Evolutionary conservation across 805 yeast species (phyloP), one percentile per base, ranked within the genome.

Genomic region (Vanderwaltozyma tropicalis): DNA sequence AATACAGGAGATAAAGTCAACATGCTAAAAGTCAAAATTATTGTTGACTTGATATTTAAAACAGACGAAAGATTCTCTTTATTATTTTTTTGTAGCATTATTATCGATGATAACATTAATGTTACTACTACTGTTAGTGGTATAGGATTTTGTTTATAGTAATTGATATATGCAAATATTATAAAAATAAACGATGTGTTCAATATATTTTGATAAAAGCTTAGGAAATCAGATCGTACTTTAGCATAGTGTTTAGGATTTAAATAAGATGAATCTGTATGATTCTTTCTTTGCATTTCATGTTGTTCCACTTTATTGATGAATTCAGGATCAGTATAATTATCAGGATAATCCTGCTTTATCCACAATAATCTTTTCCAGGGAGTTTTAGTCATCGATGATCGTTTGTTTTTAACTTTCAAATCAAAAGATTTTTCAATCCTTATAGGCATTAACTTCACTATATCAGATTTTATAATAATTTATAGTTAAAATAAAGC

Each of bases 301-400:
- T 51, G 43, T n/a, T 37, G 39, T n/a, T 41, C 38, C 13, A 48
- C 33, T 18, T 43, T 45, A 14, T 46, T 29, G n/a, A 88, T 66
- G 54, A 89, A 89, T 3, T 87, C 71, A 2, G 64, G 61, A 53
- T 87, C 94, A 1, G 95, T 89, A 61, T 84, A 85, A 59, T 88
- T 92, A 57, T 89, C 98, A 0, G 95, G 94, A 52, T 78, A 88
- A 12, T 81, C 81, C 55, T 88, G 96, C 40, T 73, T 71, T 25
- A 81, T 71, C 80, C 95, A 92, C 11, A 89, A 69, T 28, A 87
- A 72, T 51, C 92, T 82, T 50, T 80, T 72, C 97, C 97, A 88
- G 17, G 76, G 76, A 27, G 24, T 29, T 27, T 55, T 48, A 35
- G 19, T 40, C 47, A 43, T 41, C 4, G 4, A 24, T 24, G 27